phyloP scores from a whole-genome alignment of 108 stramenopile genomes.

The Cyclotella sp. region DNA sequence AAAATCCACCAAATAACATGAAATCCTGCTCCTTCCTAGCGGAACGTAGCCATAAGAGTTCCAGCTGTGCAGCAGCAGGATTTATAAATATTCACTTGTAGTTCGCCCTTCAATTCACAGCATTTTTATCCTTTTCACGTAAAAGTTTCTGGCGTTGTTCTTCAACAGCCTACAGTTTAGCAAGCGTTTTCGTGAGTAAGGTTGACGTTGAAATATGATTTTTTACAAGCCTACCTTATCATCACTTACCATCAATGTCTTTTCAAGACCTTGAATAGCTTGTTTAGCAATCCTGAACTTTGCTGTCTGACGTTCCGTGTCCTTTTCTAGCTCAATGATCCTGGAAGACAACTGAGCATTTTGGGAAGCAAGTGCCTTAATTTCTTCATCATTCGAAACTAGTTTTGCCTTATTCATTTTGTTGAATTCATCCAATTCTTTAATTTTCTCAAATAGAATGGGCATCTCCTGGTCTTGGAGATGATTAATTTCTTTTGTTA shows the following conservation, averaged over 20 bases:
- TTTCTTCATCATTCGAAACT: not conserved
- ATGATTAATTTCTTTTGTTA: not conserved
- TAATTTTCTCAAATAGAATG: not conserved
- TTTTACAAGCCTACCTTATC: not conserved
- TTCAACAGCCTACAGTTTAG: not conserved
- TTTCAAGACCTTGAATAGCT: conserved; percentile 10
- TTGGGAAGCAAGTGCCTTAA: not conserved
- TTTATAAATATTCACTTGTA: too few relatives aligned
- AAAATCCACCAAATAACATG: too few relatives aligned
- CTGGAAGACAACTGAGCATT: not conserved
- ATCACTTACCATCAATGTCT: conserved; percentile 12
- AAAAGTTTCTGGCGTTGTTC: conserved; percentile 5
- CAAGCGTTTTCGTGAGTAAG: not conserved
- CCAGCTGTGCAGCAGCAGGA: too few relatives aligned
- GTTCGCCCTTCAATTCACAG: too few relatives aligned
- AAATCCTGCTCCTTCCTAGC: too few relatives aligned
- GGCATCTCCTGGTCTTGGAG: not conserved
- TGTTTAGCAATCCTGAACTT: not conserved
- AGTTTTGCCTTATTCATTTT: not conserved
- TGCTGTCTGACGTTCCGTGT: not conserved
- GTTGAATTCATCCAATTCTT: not conserved
- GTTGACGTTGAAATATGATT: not conserved
- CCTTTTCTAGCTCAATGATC: not conserved
- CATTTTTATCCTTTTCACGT: not conserved
- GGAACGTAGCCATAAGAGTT: too few relatives aligned